Evolutionary conservation across 768 basidiomycete genomes (phyloP).

Genomic region (Tylopilus felleus): DNA sequence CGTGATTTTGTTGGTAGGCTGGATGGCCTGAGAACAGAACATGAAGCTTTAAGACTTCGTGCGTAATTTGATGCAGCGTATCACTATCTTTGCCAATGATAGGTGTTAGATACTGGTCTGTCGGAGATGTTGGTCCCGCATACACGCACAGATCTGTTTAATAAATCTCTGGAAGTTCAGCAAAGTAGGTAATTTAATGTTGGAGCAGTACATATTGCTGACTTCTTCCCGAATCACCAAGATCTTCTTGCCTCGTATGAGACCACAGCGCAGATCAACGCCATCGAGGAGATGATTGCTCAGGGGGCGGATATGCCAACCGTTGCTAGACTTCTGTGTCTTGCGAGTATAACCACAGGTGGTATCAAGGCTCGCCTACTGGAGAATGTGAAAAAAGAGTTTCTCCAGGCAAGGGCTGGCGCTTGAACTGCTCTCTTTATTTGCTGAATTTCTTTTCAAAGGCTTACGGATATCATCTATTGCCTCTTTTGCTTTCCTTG

Average conservation of each 20-base stretch:
- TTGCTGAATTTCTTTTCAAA: constrained; percentile 24
- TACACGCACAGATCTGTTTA: constrained; percentile 85
- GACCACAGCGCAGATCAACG: constrained; percentile 68
- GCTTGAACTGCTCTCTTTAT: background rate
- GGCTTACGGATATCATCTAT: constrained; percentile 74
- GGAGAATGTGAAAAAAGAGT: constrained; percentile 87
- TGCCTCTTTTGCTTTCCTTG: constrained; percentile 66
- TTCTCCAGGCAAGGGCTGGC: constrained; percentile 62
- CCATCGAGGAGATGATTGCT: constrained; percentile 88
- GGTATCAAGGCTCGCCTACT: constrained; percentile 85
- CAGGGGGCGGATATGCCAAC: constrained; percentile 80
- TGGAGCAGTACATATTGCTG: constrained; percentile 5
- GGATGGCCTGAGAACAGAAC: constrained; percentile 88
- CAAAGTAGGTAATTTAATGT: constrained; percentile 61
- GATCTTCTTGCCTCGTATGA: constrained; percentile 96
- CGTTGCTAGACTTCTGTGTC: constrained; percentile 77
- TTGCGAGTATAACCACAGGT: constrained; percentile 79
- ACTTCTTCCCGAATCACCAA: constrained; percentile 34
- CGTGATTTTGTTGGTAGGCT: constrained; percentile 94
- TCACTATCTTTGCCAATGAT: constrained; percentile 1
- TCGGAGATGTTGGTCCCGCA: constrained; percentile 88
- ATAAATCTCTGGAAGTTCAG: constrained; percentile 89
- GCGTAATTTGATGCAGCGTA: constrained; percentile 28
- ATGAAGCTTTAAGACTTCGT: constrained; percentile 88
- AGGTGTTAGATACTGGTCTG: constrained; percentile 75